These are phyloP conservation scores for Sesbania bispinosa DNA, from an alignment of 306 rosid species.

Conservation along the genomic window DNA sequence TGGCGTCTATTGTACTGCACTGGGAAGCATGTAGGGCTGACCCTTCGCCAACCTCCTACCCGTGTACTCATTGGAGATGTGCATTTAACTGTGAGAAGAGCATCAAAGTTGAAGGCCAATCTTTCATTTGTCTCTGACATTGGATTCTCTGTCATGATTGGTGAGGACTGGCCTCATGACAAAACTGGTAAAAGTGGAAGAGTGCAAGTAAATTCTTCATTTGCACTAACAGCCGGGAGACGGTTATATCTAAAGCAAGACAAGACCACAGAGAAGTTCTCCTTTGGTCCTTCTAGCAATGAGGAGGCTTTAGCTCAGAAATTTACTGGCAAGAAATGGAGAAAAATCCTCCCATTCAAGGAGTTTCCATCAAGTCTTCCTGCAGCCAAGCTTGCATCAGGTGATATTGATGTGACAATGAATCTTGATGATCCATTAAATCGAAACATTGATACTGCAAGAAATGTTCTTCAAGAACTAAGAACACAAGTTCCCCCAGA, in stretches of 20 bases:
- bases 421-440: slow-evolving; percentile 61
- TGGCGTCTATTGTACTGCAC: slow-evolving; percentile 94
- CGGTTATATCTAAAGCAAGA: slow-evolving; percentile 75
- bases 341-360: slow-evolving; percentile 68
- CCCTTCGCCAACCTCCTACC: slow-evolving; percentile 79
- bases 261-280: slow-evolving; percentile 36
- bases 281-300: slow-evolving; percentile 36
- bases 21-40: slow-evolving; percentile 87
- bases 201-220: slow-evolving; percentile 58
- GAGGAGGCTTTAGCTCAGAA: slow-evolving; percentile 60
- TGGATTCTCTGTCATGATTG: slow-evolving; percentile 74
- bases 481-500: slow-evolving; percentile 82
- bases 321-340: slow-evolving; percentile 70
- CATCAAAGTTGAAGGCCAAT: slow-evolving; percentile 46
- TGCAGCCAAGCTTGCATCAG: slow-evolving; percentile 65
- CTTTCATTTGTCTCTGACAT: slow-evolving; percentile 59
- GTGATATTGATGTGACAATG: slow-evolving; percentile 65
- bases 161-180: slow-evolving; percentile 85
- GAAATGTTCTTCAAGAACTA: slow-evolving; percentile 62
- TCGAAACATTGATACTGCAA: slow-evolving; percentile 43
- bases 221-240: slow-evolving; percentile 58
- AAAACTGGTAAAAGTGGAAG: slow-evolving; percentile 73
- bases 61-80: slow-evolving; percentile 77
- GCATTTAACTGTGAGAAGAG: slow-evolving; percentile 59
- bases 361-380: slow-evolving; percentile 94